Base-by-base conservation (phyloP, 2,329 filamentous ascomycete genomes). In the Cladorrhinum sp. region DNA sequence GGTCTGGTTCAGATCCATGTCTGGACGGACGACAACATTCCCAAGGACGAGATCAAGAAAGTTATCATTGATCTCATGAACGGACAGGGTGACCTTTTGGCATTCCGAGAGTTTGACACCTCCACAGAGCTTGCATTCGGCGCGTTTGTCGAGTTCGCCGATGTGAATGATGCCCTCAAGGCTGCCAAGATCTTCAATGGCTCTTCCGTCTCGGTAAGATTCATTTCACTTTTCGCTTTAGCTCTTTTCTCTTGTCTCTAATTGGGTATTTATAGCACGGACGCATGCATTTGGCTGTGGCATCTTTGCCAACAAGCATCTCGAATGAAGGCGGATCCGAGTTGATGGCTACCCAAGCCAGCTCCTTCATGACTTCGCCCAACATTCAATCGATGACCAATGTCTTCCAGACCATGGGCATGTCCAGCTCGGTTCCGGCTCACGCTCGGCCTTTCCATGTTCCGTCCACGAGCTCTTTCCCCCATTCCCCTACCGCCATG, bases 1-100 rank as follows among this genome's bases (percentile, higher is more conserved):
- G 85, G 82, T 18, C 82, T 86, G 67, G 70, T 86, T 41, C 74
- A 78, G 59, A 70, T 86, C 10, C 78, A 77, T n/a, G 79, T 82
- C 23, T 76, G 77, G 10, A 65, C 66, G 3, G 59, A 64, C n/a
- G n/a, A 45, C 53, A 50, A 51, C 41, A 50, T 64, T 23, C 48
- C 29, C 32, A 24, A 41, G 12, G n/a, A 49, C 10, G 58, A 71
- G 50, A 53, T 76, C 4, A 77, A 81, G 55, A 66, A 75, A 1
- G 70, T 74, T n/a, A n/a, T 45, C 16, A 5, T 22, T 4, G 16
- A 18, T 2, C 66, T 80, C 13, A 70, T 87, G 2, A 73, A 77
- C 16, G 66, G 69, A 0, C 77, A 84, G 55, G 84, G 83, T 0
- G 77, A 79, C 10, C 68, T 87, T 0, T 83, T 81, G 64, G 81